Base-by-base conservation (phyloP, 345 rosid species). In the Syzygium aqueum region DNA sequence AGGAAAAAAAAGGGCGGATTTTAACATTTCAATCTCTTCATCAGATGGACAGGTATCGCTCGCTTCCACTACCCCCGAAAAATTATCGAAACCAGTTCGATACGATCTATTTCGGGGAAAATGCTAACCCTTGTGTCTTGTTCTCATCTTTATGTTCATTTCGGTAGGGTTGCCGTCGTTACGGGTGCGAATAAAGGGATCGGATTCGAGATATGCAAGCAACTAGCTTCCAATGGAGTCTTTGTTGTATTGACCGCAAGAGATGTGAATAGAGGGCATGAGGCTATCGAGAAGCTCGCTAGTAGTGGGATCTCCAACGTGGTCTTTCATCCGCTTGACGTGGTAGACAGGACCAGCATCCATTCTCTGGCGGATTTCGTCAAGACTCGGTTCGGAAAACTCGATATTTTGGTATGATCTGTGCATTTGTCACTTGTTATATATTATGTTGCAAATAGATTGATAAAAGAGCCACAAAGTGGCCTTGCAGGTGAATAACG, bases 161-260 rank as follows among this genome's bases (percentile, higher is more conserved):
- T 87, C 37, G 17, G 2, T 51, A 87, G 89, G 86, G 57, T 87
- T 61, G 90, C 90, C 22, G 90, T 80, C 33, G 89, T 89, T 46
- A 89, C 90, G 9, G 89, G 89, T 23, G 90, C 77, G 4, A 89
- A 89, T 83, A 89, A 89, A 85, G 89, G 89, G 51, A 43, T 89
- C 53, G 89, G 89, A n/a, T 53, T 87, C 43, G 89, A 87, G 86
- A 89, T 85, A 51, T 43, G 84, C 57, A 87, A 85, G 61, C 89
- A 85, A 63, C 77, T 87, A 27, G 77, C 90, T 27, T 87, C 86
- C 5, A 83, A 85, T 43, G 87, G 85, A 15, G 67, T 89, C 46
- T 49, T 27, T 3, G 87, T 89, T 28, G 52, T 89, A 27, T 85
- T 89, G 53, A 87, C 90, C 4, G 84, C 90, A 7, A 82, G 89